Percentiles rank a stretch among this genome's conserved stretches.
Conservation (phyloP, 176 grass and related monocot species). For the Thalia dealbata region DNA sequence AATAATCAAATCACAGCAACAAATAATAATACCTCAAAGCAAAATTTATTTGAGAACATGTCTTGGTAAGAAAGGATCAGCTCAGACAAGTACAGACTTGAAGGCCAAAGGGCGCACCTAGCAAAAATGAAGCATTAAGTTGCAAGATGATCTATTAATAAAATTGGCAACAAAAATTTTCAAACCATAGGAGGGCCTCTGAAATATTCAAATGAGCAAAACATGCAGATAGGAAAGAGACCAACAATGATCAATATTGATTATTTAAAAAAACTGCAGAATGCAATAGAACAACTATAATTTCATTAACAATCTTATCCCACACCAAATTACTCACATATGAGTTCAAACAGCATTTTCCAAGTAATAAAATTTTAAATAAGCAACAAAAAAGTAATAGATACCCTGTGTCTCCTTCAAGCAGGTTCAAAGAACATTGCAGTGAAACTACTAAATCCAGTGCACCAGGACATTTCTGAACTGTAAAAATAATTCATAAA, state of each 20-base stretch:
- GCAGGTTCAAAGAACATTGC: slow-evolving; percentile 80
- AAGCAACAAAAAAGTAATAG: slow-evolving; percentile 9
- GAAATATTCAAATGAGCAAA: not conserved
- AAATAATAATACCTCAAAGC: slow-evolving; percentile 57
- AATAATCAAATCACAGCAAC: slow-evolving; percentile 11
- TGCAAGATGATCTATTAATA: not conserved
- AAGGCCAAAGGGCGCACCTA: slow-evolving; percentile 90
- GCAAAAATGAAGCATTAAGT: slow-evolving; percentile 23
- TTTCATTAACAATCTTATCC: not conserved
- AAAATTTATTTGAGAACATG: slow-evolving; percentile 50
- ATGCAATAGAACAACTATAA: not conserved
- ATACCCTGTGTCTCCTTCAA: slow-evolving; percentile 98
- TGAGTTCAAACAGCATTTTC: not conserved
- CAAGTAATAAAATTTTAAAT: not conserved
- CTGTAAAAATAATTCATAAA: slow-evolving; percentile 13
- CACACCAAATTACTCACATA: not conserved
- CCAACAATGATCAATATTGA: not conserved
- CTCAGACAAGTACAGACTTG: slow-evolving; percentile 78
- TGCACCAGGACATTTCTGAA: not conserved
- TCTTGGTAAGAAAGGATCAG: slow-evolving; percentile 66
- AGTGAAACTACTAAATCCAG: slow-evolving; percentile 42
- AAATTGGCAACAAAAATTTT: not conserved
- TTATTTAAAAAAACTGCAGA: not conserved
- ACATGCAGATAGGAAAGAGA: not conserved
- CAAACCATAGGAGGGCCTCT: not conserved